Conservation (phyloP, 2,329 filamentous ascomycete genomes). For the Colletotrichum spinosum region DNA sequence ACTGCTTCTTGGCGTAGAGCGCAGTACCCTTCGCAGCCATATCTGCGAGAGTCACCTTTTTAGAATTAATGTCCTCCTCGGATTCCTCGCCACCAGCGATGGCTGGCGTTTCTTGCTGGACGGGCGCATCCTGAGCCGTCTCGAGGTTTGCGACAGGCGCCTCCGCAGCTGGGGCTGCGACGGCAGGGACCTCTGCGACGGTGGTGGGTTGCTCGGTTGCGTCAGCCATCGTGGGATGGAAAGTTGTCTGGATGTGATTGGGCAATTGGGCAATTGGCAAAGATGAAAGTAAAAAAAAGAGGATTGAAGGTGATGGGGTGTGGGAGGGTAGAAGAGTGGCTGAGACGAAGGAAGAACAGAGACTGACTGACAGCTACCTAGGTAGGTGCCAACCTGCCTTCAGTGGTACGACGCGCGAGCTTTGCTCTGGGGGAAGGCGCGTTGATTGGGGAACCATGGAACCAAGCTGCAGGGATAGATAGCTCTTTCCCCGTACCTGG, state of each 20-base stretch:
- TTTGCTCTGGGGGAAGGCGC: slow-evolving; percentile 24
- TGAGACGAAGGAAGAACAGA: slow-evolving; percentile 14
- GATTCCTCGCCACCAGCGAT: slow-evolving; percentile 31
- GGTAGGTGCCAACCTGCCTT: slow-evolving; percentile 8
- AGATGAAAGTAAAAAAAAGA: not conserved
- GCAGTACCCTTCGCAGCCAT: slow-evolving; percentile 84
- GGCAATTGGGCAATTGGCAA: slow-evolving; percentile 2
- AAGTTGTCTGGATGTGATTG: not conserved
- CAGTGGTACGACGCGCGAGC: slow-evolving; percentile 37
- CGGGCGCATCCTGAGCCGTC: slow-evolving; percentile 34
- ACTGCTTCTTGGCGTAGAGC: slow-evolving; percentile 91
- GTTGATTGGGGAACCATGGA: slow-evolving; percentile 40
- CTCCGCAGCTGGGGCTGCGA: slow-evolving; percentile 35
- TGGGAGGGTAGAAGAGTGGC: slow-evolving; percentile 3
- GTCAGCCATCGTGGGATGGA: slow-evolving; percentile 44
- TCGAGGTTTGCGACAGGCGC: slow-evolving; percentile 40
- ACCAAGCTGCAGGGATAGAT: slow-evolving; percentile 35
- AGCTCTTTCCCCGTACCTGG: slow-evolving; percentile 27
- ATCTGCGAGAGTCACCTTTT: slow-evolving; percentile 77
- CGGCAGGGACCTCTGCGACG: slow-evolving; percentile 33
- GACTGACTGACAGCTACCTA: not conserved
- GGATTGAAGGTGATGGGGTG: slow-evolving; percentile 2
- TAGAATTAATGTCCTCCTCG: slow-evolving; percentile 60
- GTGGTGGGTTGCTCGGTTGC: slow-evolving; percentile 43
- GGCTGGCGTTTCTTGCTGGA: slow-evolving; percentile 30